phyloP scores from a whole-genome alignment of 2,329 filamentous ascomycete species.

The Hypoxylon sp. region DNA sequence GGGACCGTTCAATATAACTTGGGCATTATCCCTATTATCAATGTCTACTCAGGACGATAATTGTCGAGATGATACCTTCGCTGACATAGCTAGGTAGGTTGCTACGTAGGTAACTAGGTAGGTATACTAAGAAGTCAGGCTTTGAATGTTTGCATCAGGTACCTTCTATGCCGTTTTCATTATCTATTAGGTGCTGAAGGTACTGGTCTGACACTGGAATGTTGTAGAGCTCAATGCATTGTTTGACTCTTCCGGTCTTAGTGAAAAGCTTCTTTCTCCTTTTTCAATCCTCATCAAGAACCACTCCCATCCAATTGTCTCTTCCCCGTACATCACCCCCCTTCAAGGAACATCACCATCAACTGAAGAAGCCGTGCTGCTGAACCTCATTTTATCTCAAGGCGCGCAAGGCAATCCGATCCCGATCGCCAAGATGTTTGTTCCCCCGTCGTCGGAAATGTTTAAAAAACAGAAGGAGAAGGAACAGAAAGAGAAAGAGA shows the following conservation, averaged over 20 bases:
- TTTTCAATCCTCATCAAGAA: constrained; percentile 45
- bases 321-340: constrained; percentile 21
- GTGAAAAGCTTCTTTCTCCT: constrained; percentile 32
- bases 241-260: constrained; percentile 39
- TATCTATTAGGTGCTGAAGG: constrained; percentile 8
- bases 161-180: constrained; percentile 38
- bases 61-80: background rate
- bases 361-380: constrained; percentile 9
- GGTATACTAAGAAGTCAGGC: constrained; percentile 1
- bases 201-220: constrained; percentile 35
- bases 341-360: constrained; percentile 15
- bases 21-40: background rate
- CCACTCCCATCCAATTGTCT: constrained; percentile 30
- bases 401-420: constrained; percentile 11
- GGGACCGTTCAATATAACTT: background rate
- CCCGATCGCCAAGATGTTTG: constrained; percentile 22
- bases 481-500: too few species aligned
- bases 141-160: constrained; percentile 1
- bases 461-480: too few species aligned
- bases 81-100: background rate
- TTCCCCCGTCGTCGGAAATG: too few species aligned
- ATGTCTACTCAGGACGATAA: constrained; percentile 1
- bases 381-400: constrained; percentile 2
- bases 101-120: background rate
- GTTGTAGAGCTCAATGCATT: constrained; percentile 35